phyloP scores from a whole-genome alignment of 2,329 filamentous ascomycete genomes.

The Claviceps arundinis region DNA sequence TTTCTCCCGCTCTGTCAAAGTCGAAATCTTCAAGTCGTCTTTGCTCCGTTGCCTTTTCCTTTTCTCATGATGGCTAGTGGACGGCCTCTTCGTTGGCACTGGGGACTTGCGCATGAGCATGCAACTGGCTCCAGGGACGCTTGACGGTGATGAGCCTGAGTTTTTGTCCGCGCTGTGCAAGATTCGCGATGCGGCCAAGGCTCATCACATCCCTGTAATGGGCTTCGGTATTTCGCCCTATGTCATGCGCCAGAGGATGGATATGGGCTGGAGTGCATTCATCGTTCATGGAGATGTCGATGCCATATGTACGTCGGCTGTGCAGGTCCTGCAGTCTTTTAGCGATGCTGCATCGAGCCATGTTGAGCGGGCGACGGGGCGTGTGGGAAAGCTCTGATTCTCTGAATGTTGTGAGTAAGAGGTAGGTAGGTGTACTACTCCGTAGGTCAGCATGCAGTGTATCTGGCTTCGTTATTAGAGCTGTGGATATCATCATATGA shows the following conservation, averaged over 20 bases:
- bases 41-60: background rate
- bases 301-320: constrained; percentile 3
- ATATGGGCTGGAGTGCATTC: constrained; percentile 4
- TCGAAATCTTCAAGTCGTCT: background rate
- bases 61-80: background rate
- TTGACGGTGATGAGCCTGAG: constrained; percentile 3
- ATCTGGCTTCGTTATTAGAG: no score
- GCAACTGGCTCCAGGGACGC: background rate
- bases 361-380: background rate
- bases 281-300: constrained; percentile 3
- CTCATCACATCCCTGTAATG: background rate
- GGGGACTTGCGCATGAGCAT: constrained; percentile 4
- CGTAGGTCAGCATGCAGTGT: no score
- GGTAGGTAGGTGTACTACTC: no score
- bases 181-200: constrained; percentile 1
- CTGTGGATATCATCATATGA: no score
- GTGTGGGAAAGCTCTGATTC: no score
- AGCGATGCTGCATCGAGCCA: background rate
- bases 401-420: no score
- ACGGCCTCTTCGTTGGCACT: constrained; percentile 3
- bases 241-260: background rate
- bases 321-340: background rate
- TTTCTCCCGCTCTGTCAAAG: background rate
- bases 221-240: constrained; percentile 3
- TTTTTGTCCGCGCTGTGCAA: constrained; percentile 1